Percentiles rank a stretch among this genome's conserved stretches.
Conservation (phyloP, 1,284 basidiomycete species). For the Melampsora americana region DNA sequence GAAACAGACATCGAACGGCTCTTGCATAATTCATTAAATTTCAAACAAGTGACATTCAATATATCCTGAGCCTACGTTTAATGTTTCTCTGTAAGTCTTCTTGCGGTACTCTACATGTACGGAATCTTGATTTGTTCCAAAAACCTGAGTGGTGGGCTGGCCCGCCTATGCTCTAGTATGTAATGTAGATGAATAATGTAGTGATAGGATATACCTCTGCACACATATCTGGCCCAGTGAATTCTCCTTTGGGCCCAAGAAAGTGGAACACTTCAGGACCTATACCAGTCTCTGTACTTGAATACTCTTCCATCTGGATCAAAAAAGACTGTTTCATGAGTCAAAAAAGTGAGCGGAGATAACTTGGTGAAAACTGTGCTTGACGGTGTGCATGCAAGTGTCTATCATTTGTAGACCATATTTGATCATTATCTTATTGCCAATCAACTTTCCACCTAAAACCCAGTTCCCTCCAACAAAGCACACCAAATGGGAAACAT, state of each 20-base stretch:
- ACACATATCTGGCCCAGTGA: background rate
- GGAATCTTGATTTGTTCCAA: no score
- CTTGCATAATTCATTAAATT: no score
- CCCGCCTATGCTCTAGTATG: no score
- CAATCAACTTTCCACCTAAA: conserved; percentile 33
- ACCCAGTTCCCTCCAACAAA: conserved; percentile 43
- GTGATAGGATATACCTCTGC: background rate
- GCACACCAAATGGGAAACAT: conserved; percentile 35
- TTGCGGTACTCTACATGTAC: no score
- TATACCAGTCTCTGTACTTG: conserved; percentile 33
- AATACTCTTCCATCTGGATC: conserved; percentile 8
- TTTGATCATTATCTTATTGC: background rate
- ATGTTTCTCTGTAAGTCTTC: no score
- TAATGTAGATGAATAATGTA: no score
- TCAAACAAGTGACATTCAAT: no score
- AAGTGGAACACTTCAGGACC: conserved; percentile 41
- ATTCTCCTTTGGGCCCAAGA: conserved; percentile 19
- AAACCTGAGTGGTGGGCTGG: no score
- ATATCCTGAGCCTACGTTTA: no score
- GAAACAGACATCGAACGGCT: no score
- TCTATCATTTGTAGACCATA: conserved; percentile 24
- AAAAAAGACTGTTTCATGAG: background rate
- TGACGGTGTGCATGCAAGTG: conserved; percentile 30
- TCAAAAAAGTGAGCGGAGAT: background rate
- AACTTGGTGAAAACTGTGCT: background rate